These are phyloP conservation scores for Rhynchospora tenuis DNA, from an alignment of 176 grass and related monocot species.

Conservation along the genomic window DNA sequence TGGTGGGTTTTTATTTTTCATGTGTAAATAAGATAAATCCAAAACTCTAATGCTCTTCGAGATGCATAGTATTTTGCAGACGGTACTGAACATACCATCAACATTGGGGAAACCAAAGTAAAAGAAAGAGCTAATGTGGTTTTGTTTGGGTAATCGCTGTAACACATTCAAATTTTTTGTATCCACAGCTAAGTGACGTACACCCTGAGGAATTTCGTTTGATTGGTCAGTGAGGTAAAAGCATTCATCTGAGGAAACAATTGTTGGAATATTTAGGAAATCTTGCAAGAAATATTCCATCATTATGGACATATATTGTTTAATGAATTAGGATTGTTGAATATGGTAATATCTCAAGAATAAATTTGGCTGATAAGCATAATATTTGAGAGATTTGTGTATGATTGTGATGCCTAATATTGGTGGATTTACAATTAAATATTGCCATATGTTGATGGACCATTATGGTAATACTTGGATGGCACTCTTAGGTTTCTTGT, in stretches of 20 bases:
- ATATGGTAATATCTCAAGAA: no score
- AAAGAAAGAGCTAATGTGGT: conserved; percentile 34
- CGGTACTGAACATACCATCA: conserved; percentile 9
- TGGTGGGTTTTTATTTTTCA: conserved; percentile 16
- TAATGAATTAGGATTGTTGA: no score
- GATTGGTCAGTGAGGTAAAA: conserved; percentile 20
- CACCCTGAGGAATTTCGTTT: conserved; percentile 18
- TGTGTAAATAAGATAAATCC: conserved; percentile 37
- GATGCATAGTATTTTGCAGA: conserved; percentile 25
- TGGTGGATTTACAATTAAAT: no score
- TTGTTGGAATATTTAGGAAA: no score
- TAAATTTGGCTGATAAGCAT: no score
- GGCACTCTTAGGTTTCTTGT: no score
- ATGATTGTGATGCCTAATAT: no score
- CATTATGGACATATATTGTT: no score
- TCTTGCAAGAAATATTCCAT: no score
- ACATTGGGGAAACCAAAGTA: conserved; percentile 14
- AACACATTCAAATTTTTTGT: conserved; percentile 17
- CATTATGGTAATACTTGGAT: no score
- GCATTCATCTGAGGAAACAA: conserved; percentile 36
- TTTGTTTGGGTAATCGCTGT: conserved; percentile 17
- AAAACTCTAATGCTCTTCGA: conserved; percentile 25
- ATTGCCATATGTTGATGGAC: no score
- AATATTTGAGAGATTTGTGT: no score
- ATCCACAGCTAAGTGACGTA: conserved; percentile 38